A percentile compares a stretch with the other conserved stretches of the same genome.
Conservation (phyloP, 2,329 filamentous ascomycete species). For the Colletotrichum trifolii region DNA sequence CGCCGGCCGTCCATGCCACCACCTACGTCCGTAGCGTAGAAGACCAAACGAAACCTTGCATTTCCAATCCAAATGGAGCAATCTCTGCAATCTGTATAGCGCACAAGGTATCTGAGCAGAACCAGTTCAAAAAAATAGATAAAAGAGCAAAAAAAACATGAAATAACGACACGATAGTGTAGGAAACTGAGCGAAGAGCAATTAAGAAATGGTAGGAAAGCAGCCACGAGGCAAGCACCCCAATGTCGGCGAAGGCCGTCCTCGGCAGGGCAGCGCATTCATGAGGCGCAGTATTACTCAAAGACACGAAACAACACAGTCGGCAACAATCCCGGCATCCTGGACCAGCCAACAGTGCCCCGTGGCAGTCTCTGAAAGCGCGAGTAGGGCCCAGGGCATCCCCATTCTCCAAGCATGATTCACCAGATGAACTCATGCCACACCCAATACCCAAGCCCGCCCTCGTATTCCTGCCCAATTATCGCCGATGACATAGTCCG, state of each 20-base stretch:
- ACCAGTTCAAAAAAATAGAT: constrained; percentile 37
- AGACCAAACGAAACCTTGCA: constrained; percentile 17
- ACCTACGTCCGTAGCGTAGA: constrained; percentile 16
- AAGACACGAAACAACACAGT: constrained; percentile 49
- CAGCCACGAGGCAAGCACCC: constrained; percentile 49
- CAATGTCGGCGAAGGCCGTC: too few species aligned
- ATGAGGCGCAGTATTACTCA: constrained; percentile 46
- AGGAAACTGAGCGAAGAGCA: constrained; percentile 32
- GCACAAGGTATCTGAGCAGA: constrained; percentile 68
- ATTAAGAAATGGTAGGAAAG: constrained; percentile 51
- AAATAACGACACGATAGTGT: constrained; percentile 34
- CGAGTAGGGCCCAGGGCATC: constrained; percentile 45
- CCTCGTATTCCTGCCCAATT: constrained; percentile 49
- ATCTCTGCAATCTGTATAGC: constrained; percentile 58
- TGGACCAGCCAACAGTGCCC: constrained; percentile 63
- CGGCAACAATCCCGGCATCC: constrained; percentile 52
- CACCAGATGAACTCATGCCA: constrained; percentile 48
- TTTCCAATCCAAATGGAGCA: constrained; percentile 28
- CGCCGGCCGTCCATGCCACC: too few species aligned
- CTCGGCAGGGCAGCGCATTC: too few species aligned
- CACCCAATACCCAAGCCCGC: constrained; percentile 46
- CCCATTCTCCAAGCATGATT: constrained; percentile 43
- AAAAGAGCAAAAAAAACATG: background rate
- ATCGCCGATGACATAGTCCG: constrained; percentile 55
- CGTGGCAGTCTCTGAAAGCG: constrained; percentile 59